Conservation (phyloP, 306 rosid species). For the Ormosia emarginata region DNA sequence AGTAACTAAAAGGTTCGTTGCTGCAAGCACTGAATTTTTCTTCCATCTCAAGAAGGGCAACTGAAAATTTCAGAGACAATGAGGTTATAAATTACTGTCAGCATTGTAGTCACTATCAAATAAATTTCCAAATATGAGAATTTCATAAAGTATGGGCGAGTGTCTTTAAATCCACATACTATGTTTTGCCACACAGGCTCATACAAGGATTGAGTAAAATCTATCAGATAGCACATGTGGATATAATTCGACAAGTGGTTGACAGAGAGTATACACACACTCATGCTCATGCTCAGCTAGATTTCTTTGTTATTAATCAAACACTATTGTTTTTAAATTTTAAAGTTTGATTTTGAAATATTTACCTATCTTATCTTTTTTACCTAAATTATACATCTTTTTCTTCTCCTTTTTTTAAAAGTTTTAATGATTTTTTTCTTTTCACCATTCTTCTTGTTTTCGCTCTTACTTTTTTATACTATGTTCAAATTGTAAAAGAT, state of each 20-base stretch:
- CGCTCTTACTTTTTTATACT: no score
- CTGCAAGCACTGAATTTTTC: slow-evolving; percentile 63
- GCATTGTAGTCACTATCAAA: neutral
- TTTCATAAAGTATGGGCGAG: neutral
- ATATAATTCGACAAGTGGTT: neutral
- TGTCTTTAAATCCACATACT: neutral
- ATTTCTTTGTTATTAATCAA: no score
- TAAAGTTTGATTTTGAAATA: no score
- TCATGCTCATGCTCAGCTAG: no score
- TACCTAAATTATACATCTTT: no score
- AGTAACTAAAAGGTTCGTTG: slow-evolving; percentile 63
- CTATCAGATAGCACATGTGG: neutral
- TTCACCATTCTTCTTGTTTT: no score
- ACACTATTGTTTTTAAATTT: no score
- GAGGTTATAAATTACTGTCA: neutral
- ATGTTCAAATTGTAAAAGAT: no score
- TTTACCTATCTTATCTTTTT: no score
- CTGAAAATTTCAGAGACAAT: slow-evolving; percentile 28
- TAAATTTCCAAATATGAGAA: neutral
- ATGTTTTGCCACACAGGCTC: neutral
- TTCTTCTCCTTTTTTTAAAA: no score
- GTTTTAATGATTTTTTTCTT: no score
- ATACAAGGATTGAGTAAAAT: neutral
- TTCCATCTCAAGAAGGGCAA: slow-evolving; percentile 74
- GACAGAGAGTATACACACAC: neutral